Evolutionary conservation across 306 rosid species (phyloP), one percentile per base, ranked within the genome.

Genomic region (Erythrophleum fordii): DNA sequence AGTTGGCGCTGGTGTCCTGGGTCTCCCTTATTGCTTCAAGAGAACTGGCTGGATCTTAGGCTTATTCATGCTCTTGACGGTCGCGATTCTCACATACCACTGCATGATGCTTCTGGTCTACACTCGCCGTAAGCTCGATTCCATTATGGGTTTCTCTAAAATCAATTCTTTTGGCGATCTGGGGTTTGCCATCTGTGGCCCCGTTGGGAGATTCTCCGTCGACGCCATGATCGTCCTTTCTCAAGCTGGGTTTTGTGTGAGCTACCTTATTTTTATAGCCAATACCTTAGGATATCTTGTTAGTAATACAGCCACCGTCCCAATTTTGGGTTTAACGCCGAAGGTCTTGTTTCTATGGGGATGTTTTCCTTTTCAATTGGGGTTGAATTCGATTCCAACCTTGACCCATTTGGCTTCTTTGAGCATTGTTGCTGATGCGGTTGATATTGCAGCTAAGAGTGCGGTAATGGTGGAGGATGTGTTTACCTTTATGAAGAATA

Each of bases 361-460:
- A 0, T 90, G 94, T 65, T 84, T 92, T 11, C 94, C 97, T 0
- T 90, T 92, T 62, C 97, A 92, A 22, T 39, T 92, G 53, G 94
- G 97, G 18, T 72, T 92, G 62, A 90, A 85, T 83, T 84, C 94
- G 45, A 85, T 92, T 71, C 87, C 77, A 0, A 85, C 90, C 11
- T 55, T 92, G 44, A 92, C 97, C 48, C 94, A 88, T 82, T 84
- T 92, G 46, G 94, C 97, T 17, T 94, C 97, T 25, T 48, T 92
- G 85, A 92, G 97, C 58, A 87, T 92, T 8, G 81, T 92, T 20
- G 94, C 94, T 4, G 94, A 92, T 48, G 87, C 75, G n/a, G 86
- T 87, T 35, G 94, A 92, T 80, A 16, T 90, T 1, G 80, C 88
- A 9, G 87, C 97, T 2, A 88, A 90, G 91, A 86, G 89, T 55